These are phyloP conservation scores for Eucalyptus dawsonii DNA, from an alignment of 345 rosid genomes.

Conservation along the genomic window DNA sequence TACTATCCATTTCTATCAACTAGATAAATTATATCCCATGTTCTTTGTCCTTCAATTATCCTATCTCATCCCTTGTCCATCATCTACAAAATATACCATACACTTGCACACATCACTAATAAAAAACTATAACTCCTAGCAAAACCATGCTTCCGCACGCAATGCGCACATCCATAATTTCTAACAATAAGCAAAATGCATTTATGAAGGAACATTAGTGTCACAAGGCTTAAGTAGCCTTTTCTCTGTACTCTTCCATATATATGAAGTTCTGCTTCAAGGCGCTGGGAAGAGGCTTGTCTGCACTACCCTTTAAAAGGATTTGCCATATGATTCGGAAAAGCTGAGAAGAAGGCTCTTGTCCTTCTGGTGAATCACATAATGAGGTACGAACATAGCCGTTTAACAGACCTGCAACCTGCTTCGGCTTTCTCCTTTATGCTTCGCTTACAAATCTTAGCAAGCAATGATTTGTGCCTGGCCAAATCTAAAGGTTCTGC, in stretches of 20 bases:
- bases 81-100: too few relatives aligned
- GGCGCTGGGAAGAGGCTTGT: background rate
- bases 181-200: background rate
- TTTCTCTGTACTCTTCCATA: background rate
- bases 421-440: background rate
- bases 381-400: background rate
- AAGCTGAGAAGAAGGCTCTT: background rate
- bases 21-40: too few relatives aligned
- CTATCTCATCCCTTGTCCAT: too few relatives aligned
- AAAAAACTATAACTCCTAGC: too few relatives aligned
- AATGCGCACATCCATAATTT: too few relatives aligned
- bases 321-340: background rate
- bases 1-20: too few relatives aligned
- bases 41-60: too few relatives aligned
- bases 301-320: background rate
- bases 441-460: background rate
- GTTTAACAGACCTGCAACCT: background rate
- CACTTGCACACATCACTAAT: too few relatives aligned
- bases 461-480: background rate
- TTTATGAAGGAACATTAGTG: background rate
- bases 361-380: background rate
- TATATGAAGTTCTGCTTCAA: background rate
- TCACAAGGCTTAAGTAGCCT: background rate
- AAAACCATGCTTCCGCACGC: too few relatives aligned
- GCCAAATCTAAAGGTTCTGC: background rate